phyloP scores from a whole-genome alignment of 83 land plant genomes.

The Picea mariana region DNA sequence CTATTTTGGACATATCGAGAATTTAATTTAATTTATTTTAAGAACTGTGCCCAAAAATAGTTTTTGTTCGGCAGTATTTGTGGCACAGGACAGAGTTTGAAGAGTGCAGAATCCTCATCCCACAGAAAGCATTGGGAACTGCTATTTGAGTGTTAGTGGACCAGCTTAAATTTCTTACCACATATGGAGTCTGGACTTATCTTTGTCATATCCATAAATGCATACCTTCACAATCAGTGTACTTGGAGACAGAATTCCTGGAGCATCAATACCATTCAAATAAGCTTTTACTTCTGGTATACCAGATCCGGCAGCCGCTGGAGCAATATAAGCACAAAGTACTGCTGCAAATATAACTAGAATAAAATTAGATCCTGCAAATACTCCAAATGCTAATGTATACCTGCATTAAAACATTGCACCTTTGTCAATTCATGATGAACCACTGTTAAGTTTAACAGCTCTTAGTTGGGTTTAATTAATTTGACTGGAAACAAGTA shows the following conservation, averaged over 20 bases:
- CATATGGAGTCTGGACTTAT: neutral
- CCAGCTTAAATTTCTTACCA: neutral
- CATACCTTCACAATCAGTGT: conserved; percentile 83
- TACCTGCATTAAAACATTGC: conserved; percentile 45
- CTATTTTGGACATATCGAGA: no score
- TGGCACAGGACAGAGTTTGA: no score
- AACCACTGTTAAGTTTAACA: neutral
- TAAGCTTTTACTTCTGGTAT: conserved; percentile 96
- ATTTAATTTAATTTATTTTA: no score
- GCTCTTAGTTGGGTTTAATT: neutral
- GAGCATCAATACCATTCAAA: conserved; percentile 89
- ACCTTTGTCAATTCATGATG: neutral
- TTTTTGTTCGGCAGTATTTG: no score
- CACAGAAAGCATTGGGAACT: no score
- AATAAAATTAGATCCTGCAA: conserved; percentile 53
- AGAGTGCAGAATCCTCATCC: no score
- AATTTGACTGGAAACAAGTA: no score
- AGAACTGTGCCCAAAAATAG: no score
- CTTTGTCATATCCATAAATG: neutral
- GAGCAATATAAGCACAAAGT: conserved; percentile 61
- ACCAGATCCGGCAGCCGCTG: conserved; percentile 90
- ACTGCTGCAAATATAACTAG: conserved; percentile 52
- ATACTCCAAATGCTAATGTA: conserved; percentile 59
- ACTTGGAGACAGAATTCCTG: conserved; percentile 49
- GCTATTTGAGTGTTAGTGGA: neutral